Base-by-base conservation (phyloP, 2,329 filamentous ascomycete genomes). In the Dothiorella sarmentorum region DNA sequence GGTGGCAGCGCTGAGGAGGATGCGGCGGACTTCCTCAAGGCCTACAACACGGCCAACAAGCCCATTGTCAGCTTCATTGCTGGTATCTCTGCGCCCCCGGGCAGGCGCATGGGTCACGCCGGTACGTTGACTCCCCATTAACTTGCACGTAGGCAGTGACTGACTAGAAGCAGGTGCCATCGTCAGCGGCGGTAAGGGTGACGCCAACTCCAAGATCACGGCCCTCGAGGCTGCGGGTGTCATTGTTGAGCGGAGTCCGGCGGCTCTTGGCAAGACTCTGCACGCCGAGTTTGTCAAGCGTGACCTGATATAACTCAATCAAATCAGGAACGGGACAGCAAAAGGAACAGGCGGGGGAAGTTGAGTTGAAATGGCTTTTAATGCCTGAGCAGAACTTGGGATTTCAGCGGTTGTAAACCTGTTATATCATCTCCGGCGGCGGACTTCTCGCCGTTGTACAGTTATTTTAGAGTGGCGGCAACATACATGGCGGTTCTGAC, bases 51-150 rank as follows among this genome's bases (percentile, higher is more conserved):
- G 61, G 81, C 86, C 75, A 89, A 91, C 78, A 99, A 97, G 86
- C 94, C 94, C 70, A 92, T 96, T 61, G 94, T 97, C 69, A 91
- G 89, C 78, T 99, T 99, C 80, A 97, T 97, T 71, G 94, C 94
- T 65, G 94, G 94, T 80, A 97, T 99, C 80, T 96, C 90, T 67
- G 94, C 94, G 65, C 94, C 94, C 59, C 92, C 94, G 31, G 94
- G 94, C 72, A 87, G 94, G 75, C 88, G 94, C 77, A 99, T 97
- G 94, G 94, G 94, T 68, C 94, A 99, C 83, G 94, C 94, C 67
- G 94, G 94, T 81, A 71, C 57, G 75, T 73, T 33, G 20, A 4
- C 7, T 7, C 4, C 22, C 13, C 10, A 15, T 11, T 20, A 20
- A 27, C 4, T 35, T 18, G 17, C 24, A 13, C 22, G 7, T 17